A percentile compares a stretch with the other conserved stretches of the same genome.
phyloP scores from a whole-genome alignment of 768 basidiomycete species.

The Amanita muscaria region DNA sequence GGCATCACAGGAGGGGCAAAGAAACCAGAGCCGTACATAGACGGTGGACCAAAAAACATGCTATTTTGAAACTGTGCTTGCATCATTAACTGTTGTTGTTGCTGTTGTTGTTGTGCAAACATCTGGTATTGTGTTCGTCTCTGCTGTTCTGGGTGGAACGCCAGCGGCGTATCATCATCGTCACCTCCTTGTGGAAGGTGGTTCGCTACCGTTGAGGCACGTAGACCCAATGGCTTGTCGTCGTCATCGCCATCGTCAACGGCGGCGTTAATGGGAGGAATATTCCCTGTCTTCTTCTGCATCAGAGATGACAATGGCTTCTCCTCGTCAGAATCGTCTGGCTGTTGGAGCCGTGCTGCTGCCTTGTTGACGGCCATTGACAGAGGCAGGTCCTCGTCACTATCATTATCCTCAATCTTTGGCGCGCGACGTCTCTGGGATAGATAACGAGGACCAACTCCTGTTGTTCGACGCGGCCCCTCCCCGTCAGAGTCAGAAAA shows the following conservation, averaged over 20 bases:
- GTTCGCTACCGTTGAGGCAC: slow-evolving; percentile 41
- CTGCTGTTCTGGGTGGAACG: slow-evolving; percentile 72
- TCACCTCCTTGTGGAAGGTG: slow-evolving; percentile 27
- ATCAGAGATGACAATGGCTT: slow-evolving; percentile 59
- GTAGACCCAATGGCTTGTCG: slow-evolving; percentile 63
- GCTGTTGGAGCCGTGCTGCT: slow-evolving; percentile 18
- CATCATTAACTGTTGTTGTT: slow-evolving; percentile 51
- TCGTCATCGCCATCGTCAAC: slow-evolving; percentile 57
- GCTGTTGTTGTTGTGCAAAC: slow-evolving; percentile 39
- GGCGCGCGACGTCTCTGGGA: slow-evolving; percentile 18
- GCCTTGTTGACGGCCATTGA: slow-evolving; percentile 52
- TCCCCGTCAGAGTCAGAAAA: slow-evolving; percentile 27
- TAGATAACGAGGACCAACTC: slow-evolving; percentile 47
- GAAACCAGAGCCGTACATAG: slow-evolving; percentile 65
- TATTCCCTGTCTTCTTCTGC: slow-evolving; percentile 32
- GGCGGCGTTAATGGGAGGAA: slow-evolving; percentile 32
- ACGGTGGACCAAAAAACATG: slow-evolving; percentile 61
- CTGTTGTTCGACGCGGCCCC: slow-evolving; percentile 47
- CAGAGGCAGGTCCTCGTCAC: slow-evolving; percentile 77
- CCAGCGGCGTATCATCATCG: slow-evolving; percentile 67
- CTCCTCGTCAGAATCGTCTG: slow-evolving; percentile 58
- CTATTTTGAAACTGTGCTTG: slow-evolving; percentile 68
- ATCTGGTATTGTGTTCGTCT: slow-evolving; percentile 62
- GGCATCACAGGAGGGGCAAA: slow-evolving; percentile 50
- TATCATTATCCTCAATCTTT: slow-evolving; percentile 37